These are phyloP conservation scores for Colletotrichum tropicicola DNA, from an alignment of 2,329 filamentous ascomycete species.

Conservation along the genomic window DNA sequence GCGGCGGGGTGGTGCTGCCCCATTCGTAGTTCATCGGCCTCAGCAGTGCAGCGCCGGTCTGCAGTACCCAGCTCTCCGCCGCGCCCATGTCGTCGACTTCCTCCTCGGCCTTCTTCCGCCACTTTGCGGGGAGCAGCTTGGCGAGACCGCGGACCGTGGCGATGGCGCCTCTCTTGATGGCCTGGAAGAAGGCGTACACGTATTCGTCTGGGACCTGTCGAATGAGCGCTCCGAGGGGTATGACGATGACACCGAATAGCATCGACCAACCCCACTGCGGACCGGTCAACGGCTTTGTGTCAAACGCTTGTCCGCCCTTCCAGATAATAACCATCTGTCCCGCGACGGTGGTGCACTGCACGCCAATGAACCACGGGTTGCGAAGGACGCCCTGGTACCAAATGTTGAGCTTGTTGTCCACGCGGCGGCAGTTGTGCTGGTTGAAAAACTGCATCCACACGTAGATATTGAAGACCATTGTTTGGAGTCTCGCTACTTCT, in stretches of 20 bases:
- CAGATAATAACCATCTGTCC: constrained; percentile 79
- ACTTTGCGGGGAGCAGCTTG: constrained; percentile 28
- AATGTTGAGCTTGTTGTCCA: constrained; percentile 86
- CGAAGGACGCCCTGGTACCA: constrained; percentile 76
- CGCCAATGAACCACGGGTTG: constrained; percentile 81
- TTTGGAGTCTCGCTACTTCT: constrained; percentile 56
- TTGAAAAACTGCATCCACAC: constrained; percentile 95
- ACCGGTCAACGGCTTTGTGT: constrained; percentile 67
- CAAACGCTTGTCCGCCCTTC: constrained; percentile 74
- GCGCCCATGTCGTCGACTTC: constrained; percentile 23
- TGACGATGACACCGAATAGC: constrained; percentile 71
- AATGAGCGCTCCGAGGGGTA: constrained; percentile 65
- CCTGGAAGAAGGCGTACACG: constrained; percentile 36
- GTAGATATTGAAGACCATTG: constrained; percentile 85
- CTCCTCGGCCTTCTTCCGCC: constrained; percentile 32
- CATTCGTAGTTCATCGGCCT: constrained; percentile 34
- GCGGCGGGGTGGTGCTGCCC: constrained; percentile 30
- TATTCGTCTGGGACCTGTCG: constrained; percentile 54
- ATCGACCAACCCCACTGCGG: constrained; percentile 76
- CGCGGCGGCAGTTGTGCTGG: constrained; percentile 81
- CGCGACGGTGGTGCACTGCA: constrained; percentile 72
- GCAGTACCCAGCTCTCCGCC: constrained; percentile 34
- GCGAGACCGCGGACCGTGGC: constrained; percentile 30
- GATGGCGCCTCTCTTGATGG: constrained; percentile 40
- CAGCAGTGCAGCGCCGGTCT: constrained; percentile 34